Evolutionary conservation across 306 rosid species (phyloP), one percentile per base, ranked within the genome.

Genomic region (Boehmeria nivea): DNA sequence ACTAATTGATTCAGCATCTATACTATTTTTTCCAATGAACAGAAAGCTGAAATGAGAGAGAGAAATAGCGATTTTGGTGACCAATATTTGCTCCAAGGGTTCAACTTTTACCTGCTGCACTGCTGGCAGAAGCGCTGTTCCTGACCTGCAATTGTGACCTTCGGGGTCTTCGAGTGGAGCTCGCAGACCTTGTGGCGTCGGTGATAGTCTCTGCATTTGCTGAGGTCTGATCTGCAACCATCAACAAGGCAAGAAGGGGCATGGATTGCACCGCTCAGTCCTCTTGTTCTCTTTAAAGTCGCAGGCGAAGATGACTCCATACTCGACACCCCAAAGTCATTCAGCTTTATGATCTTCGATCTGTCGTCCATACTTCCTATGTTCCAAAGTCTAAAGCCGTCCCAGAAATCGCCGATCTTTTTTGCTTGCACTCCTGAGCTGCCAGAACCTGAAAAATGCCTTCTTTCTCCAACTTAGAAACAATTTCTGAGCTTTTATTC

Each of bases 41-140:
- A 3, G 34, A 28, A 28, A 28, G 8, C 34, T 8, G 34, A 3
- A 28, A 28, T 28, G 5, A 8, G 8, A 3, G 8, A 28, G 5
- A 3, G 34, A 28, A 3, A 3, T 8, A 8, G 34, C 8, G 3
- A 3, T 3, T 3, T 28, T 3, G 8, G 34, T 28, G 8, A 3
- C 34, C 3, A 28, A 3, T 28, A 28, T 28, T 28, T 28, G 8
- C 8, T 28, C 34, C 34, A 8, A 28, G 34, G 8, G 8, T 28
- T 3, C 34, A 28, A 28, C 8, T 28, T 28, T 28, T 66, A 83
- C 97, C 97, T 83, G 89, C 95, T 85, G 76, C 97, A 85, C 74
- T 89, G 97, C 78, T 89, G 97, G 77, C 97, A 89, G 77, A 89
- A 89, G 22, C 97, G 66, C 63, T 81, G 88, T 43, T 89, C 87